Evolutionary conservation across 2,329 filamentous ascomycete genomes (phyloP).

Genomic region (Monilinia laxa): DNA sequence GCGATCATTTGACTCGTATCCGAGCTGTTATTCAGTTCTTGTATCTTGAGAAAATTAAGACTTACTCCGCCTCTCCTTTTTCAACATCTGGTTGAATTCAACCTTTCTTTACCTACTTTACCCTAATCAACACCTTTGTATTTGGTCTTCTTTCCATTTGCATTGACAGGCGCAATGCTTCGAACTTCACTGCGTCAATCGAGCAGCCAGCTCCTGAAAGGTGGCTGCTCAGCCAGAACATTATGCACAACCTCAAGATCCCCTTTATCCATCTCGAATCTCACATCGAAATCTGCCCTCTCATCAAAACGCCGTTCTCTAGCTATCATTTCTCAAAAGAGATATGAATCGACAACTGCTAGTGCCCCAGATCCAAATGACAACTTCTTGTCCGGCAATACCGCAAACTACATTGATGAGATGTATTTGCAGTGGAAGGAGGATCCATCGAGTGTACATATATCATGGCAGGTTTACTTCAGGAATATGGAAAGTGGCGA

Average conservation of each 20-base stretch:
- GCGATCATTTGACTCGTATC: slow-evolving; percentile 24
- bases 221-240: slow-evolving; percentile 47
- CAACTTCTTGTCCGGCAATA: slow-evolving; percentile 94
- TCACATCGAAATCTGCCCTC: slow-evolving; percentile 43
- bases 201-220: slow-evolving; percentile 61
- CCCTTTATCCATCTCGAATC: slow-evolving; percentile 44
- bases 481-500: slow-evolving; percentile 98
- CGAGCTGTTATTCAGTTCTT: slow-evolving; percentile 21
- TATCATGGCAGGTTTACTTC: slow-evolving; percentile 99
- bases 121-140: neutral
- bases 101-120: slow-evolving; percentile 3
- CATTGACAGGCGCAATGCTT: slow-evolving; percentile 62
- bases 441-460: slow-evolving; percentile 88
- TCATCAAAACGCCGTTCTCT: slow-evolving; percentile 49
- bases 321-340: slow-evolving; percentile 49
- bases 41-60: slow-evolving; percentile 37
- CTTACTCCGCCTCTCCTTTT: slow-evolving; percentile 53
- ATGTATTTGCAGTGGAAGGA: slow-evolving; percentile 99
- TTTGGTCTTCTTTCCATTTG: slow-evolving; percentile 30
- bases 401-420: slow-evolving; percentile 98
- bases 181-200: slow-evolving; percentile 65
- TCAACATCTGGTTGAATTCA: slow-evolving; percentile 10
- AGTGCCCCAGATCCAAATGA: slow-evolving; percentile 77
- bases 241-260: slow-evolving; percentile 42
- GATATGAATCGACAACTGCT: slow-evolving; percentile 56